These are phyloP conservation scores for Candida khao-thaluensis DNA, from an alignment of 805 yeast genomes.

Conservation along the genomic window DNA sequence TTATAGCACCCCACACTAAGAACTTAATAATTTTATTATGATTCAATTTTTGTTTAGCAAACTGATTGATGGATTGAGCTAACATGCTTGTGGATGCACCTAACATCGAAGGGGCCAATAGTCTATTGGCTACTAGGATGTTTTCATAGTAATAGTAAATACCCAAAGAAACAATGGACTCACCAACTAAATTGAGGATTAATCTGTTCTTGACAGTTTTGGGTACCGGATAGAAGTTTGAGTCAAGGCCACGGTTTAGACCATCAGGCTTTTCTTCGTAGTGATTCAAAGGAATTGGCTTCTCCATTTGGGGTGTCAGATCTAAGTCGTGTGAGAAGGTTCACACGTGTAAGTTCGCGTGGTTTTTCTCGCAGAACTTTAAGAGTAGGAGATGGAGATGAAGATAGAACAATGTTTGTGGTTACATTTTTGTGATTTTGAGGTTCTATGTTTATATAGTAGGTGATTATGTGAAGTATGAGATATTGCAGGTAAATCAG, in stretches of 20 bases:
- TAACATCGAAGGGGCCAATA: slow-evolving; percentile 37
- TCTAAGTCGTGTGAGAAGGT: slow-evolving; percentile 8
- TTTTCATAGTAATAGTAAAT: slow-evolving; percentile 31
- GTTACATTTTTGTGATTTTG: no score
- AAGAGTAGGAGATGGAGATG: no score
- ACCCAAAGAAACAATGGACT: slow-evolving; percentile 23
- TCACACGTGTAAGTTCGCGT: slow-evolving; percentile 3
- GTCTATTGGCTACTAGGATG: slow-evolving; percentile 21
- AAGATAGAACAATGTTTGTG: no score
- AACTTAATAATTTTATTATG: slow-evolving; percentile 43
- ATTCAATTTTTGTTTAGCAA: slow-evolving; percentile 30
- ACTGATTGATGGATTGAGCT: slow-evolving; percentile 43
- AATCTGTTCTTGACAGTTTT: slow-evolving; percentile 17
- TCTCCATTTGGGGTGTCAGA: slow-evolving; percentile 8
- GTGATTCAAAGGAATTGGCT: slow-evolving; percentile 9
- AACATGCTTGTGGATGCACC: slow-evolving; percentile 42
- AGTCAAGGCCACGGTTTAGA: slow-evolving; percentile 16
- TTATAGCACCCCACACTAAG: slow-evolving; percentile 57
- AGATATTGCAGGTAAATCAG: no score
- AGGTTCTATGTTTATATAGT: no score
- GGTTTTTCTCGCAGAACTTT: no score
- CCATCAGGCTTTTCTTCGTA: slow-evolving; percentile 11
- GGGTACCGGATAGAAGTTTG: slow-evolving; percentile 16
- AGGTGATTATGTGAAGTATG: no score
- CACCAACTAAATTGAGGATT: slow-evolving; percentile 24